Base-by-base conservation (phyloP, 1,284 basidiomycete species). In the Amylostereum areolatum region DNA sequence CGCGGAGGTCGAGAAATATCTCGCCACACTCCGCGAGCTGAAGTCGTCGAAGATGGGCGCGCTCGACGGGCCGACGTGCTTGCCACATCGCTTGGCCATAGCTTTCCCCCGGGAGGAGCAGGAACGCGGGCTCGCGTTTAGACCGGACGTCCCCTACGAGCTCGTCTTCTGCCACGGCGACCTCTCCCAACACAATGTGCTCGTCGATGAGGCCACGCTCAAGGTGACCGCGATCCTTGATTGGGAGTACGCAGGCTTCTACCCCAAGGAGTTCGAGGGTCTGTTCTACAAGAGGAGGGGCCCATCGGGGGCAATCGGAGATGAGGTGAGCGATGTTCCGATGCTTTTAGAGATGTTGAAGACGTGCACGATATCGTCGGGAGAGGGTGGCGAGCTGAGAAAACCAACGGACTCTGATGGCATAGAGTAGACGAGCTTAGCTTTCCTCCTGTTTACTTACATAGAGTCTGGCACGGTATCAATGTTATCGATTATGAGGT, bases 221-320 rank as follows among this genome's bases (percentile, higher is more conserved):
- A 44, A 41, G 5, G 32, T 54, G n/a, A 52, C 33, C 25, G 53
- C 47, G 12, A 36, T 54, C 43, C 43, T 54, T 9, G 53, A 54
- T 40, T 54, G 53, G 53, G 53, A 52, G 47, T 48, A 51, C 35
- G 46, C 53, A 11, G 52, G 50, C 3, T 53, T 52, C 30, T 44
- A 45, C 28, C 52, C 52, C 9, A 25, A 31, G 30, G 45, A 46
- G 33, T 46, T 46, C 31, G 45, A 46, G 31, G 45, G 27, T 2
- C 10, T 12, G 25, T 46, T 46, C 32, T 46, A 35, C 31, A 46
- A 46, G 25, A 30, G 45, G 12, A 11, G 18, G 29, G 32, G 45
- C 10, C 45, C 45, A 4, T 33, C 31, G 8, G 45, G 18, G 8
- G 45, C 45, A 18, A 9, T 46, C 8, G 45, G 36, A 7, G 45